Evolutionary conservation across 306 rosid species (phyloP).

Genomic region (Calophaca sinica): DNA sequence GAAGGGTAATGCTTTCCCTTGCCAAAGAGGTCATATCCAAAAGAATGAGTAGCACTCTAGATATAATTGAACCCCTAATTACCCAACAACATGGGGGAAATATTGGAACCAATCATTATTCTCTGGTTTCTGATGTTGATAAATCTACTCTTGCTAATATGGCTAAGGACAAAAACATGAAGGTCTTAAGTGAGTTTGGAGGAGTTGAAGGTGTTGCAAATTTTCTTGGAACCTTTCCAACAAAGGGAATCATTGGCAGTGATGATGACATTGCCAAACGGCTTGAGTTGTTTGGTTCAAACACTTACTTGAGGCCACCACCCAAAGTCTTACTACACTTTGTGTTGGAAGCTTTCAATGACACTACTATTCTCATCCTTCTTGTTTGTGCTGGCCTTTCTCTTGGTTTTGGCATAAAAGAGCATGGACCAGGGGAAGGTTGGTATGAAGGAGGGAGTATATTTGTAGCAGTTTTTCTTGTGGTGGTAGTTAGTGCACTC

Average conservation of each 20-base stretch:
- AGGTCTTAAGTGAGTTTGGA: constrained; percentile 45
- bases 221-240: constrained; percentile 52
- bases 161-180: constrained; percentile 61
- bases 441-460: constrained; percentile 97
- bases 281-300: constrained; percentile 60
- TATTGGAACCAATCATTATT: constrained; percentile 3
- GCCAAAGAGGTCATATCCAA: constrained; percentile 52
- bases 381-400: constrained; percentile 78
- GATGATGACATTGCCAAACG: constrained; percentile 50
- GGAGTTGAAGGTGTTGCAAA: constrained; percentile 57
- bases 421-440: constrained; percentile 71
- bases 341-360: constrained; percentile 78
- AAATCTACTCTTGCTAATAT: constrained; percentile 46
- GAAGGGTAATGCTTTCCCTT: constrained; percentile 61
- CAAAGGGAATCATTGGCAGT: constrained; percentile 57
- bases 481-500: constrained; percentile 70
- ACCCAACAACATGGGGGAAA: constrained; percentile 18
- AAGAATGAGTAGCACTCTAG: constrained; percentile 36
- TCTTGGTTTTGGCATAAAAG: constrained; percentile 85
- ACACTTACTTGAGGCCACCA: constrained; percentile 72
- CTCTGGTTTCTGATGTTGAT: constrained; percentile 38
- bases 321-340: constrained; percentile 67
- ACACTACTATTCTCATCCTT: constrained; percentile 75
- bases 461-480: constrained; percentile 73
- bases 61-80: constrained; percentile 48